These are phyloP conservation scores for Teunomyces gatunensis DNA, from an alignment of 805 yeast genomes.

Conservation along the genomic window DNA sequence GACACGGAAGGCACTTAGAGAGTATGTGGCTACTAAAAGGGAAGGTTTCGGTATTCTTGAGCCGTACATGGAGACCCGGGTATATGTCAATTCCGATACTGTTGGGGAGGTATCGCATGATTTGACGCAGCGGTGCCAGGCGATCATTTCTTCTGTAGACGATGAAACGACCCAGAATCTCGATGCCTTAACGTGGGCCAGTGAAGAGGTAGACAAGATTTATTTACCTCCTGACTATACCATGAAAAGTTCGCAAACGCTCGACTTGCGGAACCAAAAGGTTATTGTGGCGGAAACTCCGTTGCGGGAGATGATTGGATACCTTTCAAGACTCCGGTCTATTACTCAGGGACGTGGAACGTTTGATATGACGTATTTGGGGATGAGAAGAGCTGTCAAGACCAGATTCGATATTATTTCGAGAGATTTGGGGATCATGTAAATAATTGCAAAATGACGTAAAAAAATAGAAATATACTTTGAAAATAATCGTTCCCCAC, in stretches of 20 bases:
- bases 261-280: conserved; percentile 43
- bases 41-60: conserved; percentile 61
- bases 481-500: not conserved
- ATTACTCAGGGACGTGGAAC: conserved; percentile 87
- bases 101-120: conserved; percentile 86
- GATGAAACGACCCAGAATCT: conserved; percentile 48
- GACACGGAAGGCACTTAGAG: conserved; percentile 35
- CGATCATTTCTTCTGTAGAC: conserved; percentile 66
- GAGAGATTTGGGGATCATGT: conserved; percentile 12
- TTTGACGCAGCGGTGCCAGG: conserved; percentile 73
- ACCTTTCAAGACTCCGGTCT: conserved; percentile 71
- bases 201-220: conserved; percentile 55
- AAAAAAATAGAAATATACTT: not conserved
- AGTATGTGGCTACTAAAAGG: conserved; percentile 19
- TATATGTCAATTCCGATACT: conserved; percentile 65
- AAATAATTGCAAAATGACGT: conserved; percentile 1
- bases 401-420: conserved; percentile 41
- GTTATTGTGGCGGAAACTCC: conserved; percentile 80
- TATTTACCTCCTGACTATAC: conserved; percentile 82
- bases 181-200: conserved; percentile 46
- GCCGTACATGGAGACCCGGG: conserved; percentile 79
- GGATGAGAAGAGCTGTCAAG: conserved; percentile 64
- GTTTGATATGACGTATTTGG: conserved; percentile 72
- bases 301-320: conserved; percentile 86
- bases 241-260: conserved; percentile 22